Evolutionary conservation across 2,329 filamentous ascomycete genomes (phyloP).

Genomic region (Ophiocordyceps camponoti-rufipedis): DNA sequence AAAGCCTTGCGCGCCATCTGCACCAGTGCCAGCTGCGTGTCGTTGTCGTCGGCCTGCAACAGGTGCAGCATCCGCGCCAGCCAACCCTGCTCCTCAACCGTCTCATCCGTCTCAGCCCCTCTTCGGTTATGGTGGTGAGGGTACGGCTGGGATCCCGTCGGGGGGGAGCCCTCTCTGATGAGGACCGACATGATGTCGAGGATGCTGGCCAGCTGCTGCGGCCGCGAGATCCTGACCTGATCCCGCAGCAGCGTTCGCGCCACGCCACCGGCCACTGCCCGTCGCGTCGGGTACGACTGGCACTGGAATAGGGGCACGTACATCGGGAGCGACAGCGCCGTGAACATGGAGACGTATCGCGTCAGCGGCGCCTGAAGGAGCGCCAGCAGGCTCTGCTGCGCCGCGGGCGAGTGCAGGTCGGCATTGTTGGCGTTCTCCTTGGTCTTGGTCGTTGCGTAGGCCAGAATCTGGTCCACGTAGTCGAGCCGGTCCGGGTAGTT

Average conservation of each 20-base stretch:
- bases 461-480: slow-evolving; percentile 86
- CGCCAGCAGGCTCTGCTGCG: slow-evolving; percentile 76
- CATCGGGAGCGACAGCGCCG: slow-evolving; percentile 79
- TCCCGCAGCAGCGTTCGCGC: slow-evolving; percentile 68
- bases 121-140: slow-evolving; percentile 18
- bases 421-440: slow-evolving; percentile 81
- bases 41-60: slow-evolving; percentile 67
- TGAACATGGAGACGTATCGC: slow-evolving; percentile 85
- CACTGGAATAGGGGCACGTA: slow-evolving; percentile 81
- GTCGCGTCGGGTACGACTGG: slow-evolving; percentile 80
- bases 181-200: slow-evolving; percentile 77
- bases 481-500: slow-evolving; percentile 87
- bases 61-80: slow-evolving; percentile 83
- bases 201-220: slow-evolving; percentile 71
- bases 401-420: slow-evolving; percentile 76
- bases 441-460: slow-evolving; percentile 75
- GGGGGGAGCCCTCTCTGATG: slow-evolving; percentile 80
- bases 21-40: slow-evolving; percentile 84
- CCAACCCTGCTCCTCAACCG: slow-evolving; percentile 95
- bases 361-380: slow-evolving; percentile 82
- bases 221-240: slow-evolving; percentile 59
- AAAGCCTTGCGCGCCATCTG: slow-evolving; percentile 79
- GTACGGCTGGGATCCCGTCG: slow-evolving; percentile 51
- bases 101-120: slow-evolving; percentile 78
- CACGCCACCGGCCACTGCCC: slow-evolving; percentile 81